Evolutionary conservation across 352 stramenopile genomes (phyloP).

Genomic region (Phytophthora constricta): DNA sequence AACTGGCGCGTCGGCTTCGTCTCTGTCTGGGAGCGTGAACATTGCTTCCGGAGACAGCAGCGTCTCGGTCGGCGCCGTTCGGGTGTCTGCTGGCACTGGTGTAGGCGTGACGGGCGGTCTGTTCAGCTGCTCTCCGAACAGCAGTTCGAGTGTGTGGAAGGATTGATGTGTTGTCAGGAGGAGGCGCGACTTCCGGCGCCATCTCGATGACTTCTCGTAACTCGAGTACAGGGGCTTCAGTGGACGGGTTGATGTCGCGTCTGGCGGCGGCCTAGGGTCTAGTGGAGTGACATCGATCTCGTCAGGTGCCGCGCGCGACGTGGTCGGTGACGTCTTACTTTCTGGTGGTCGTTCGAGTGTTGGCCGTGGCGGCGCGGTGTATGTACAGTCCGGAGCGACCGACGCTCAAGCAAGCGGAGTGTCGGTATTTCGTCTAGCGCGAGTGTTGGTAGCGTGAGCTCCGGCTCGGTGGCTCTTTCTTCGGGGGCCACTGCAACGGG

Average conservation of each 20-base stretch:
- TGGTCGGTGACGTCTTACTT: conserved; percentile 27
- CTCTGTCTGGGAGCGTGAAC: conserved; percentile 20
- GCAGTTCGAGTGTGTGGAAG: conserved; percentile 22
- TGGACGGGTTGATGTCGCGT: conserved; percentile 21
- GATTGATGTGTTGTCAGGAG: conserved; percentile 21
- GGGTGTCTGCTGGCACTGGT: conserved; percentile 18
- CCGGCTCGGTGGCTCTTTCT: conserved; percentile 20
- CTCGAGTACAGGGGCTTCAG: conserved; percentile 18
- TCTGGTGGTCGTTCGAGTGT: conserved; percentile 25
- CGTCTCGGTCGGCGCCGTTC: conserved; percentile 10
- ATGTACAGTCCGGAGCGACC: conserved; percentile 25
- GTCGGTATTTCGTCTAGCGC: conserved; percentile 9
- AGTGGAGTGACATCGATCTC: conserved; percentile 33
- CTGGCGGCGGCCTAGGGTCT: conserved; percentile 30
- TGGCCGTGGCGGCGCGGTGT: conserved; percentile 18
- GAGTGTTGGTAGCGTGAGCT: conserved; percentile 10
- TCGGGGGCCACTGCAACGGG: conserved; percentile 16
- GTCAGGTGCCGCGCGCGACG: conserved; percentile 23
- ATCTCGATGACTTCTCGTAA: conserved; percentile 26
- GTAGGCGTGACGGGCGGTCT: conserved; percentile 19
- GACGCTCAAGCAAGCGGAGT: conserved; percentile 10
- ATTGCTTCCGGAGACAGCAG: conserved; percentile 20
- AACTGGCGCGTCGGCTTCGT: conserved; percentile 18
- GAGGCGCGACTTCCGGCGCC: conserved; percentile 16
- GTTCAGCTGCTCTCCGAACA: conserved; percentile 24